Conservation (phyloP, 1,284 basidiomycete genomes). For the Rhodotorula sp. region DNA sequence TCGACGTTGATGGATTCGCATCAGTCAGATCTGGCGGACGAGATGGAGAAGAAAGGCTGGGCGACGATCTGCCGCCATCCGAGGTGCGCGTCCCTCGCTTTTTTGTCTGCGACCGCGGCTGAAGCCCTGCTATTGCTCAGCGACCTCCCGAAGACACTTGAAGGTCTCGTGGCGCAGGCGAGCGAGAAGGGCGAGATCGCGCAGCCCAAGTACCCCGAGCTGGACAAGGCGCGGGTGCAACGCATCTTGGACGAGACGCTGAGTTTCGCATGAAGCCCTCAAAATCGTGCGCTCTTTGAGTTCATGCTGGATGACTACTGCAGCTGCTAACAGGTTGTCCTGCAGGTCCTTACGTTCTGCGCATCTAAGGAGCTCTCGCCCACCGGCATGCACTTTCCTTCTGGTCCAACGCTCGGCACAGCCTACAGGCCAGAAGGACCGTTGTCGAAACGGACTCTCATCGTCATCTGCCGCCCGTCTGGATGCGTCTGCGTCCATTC, state of each 20-base stretch:
- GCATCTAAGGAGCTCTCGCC: no score
- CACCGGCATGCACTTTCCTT: no score
- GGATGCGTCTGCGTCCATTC: no score
- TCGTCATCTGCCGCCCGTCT: no score
- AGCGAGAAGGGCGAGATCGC: neutral
- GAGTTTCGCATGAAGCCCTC: conserved; percentile 16
- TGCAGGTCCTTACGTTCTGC: no score
- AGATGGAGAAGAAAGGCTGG: conserved; percentile 62
- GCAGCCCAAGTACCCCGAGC: conserved; percentile 10
- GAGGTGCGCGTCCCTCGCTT: conserved; percentile 4
- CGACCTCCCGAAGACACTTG: neutral
- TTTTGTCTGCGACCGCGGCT: no score
- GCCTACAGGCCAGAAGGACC: no score
- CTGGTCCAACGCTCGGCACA: no score
- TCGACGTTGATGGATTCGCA: conserved; percentile 87
- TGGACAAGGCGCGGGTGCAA: conserved; percentile 23
- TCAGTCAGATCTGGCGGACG: conserved; percentile 81
- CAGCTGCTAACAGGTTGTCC: no score
- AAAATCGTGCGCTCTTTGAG: neutral
- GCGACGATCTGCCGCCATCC: conserved; percentile 26
- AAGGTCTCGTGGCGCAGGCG: neutral
- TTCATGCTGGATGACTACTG: neutral
- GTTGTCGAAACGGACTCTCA: no score
- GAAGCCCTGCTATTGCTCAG: neutral
- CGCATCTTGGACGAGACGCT: conserved; percentile 37